These are phyloP conservation scores for Globisporangium alternatum DNA, from an alignment of 352 stramenopile species.

Conservation along the genomic window DNA sequence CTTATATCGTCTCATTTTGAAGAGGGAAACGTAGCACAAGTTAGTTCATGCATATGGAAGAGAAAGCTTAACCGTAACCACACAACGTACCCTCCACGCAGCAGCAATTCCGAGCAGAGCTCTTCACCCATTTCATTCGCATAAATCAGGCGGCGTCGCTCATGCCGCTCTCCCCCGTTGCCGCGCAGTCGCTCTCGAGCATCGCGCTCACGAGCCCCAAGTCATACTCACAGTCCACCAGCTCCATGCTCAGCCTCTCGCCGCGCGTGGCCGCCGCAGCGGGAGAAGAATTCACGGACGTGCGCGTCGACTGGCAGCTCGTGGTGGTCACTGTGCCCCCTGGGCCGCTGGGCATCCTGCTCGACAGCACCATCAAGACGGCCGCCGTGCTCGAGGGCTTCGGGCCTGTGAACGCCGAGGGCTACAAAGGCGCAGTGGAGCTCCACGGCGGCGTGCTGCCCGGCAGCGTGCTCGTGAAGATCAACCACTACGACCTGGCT, in stretches of 20 bases:
- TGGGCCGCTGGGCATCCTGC: slow-evolving; percentile 64
- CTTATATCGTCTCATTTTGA: too few relatives aligned
- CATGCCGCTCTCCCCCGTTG: neutral
- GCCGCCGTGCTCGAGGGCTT: slow-evolving; percentile 69
- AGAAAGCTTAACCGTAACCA: neutral
- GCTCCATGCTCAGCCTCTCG: neutral
- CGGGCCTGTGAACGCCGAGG: slow-evolving; percentile 37
- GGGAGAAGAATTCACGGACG: slow-evolving; percentile 12
- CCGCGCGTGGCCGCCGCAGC: slow-evolving; percentile 9
- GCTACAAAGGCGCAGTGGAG: slow-evolving; percentile 45
- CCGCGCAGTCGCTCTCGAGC: slow-evolving; percentile 4
- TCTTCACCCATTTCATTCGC: slow-evolving; percentile 7
- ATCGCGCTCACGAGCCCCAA: slow-evolving; percentile 11
- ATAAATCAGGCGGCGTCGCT: neutral
- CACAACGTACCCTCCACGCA: neutral
- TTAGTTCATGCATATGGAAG: neutral
- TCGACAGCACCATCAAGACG: slow-evolving; percentile 39
- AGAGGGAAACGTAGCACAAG: too few relatives aligned
- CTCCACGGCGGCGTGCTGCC: slow-evolving; percentile 30
- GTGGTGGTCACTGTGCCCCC: slow-evolving; percentile 49
- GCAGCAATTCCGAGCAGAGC: neutral
- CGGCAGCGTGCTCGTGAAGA: slow-evolving; percentile 48
- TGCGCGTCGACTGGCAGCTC: slow-evolving; percentile 16
- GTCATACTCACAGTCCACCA: neutral
- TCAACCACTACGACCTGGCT: slow-evolving; percentile 63